Base-by-base conservation (phyloP, 2,329 filamentous ascomycete species). In the Curvularia eragrostidis region DNA sequence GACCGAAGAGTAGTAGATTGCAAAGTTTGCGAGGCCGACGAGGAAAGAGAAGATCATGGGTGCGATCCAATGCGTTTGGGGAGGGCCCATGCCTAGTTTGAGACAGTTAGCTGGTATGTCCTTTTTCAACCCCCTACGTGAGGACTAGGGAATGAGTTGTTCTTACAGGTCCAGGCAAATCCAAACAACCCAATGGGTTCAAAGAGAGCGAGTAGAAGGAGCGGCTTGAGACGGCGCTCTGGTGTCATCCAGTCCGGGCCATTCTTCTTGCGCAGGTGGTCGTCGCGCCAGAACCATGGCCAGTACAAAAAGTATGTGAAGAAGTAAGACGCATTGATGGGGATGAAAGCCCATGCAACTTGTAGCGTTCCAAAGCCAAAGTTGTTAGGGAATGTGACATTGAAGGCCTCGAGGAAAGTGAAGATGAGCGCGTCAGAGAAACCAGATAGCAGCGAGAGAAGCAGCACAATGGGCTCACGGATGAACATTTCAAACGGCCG, bases 401-500 rank as follows among this genome's bases (percentile, higher is more conserved):
- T 77, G 66, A 91, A 91, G 0, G 85, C 88, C 72, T 91, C 87
- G 49, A 91, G 86, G 71, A 89, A 90, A 76, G 89, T 90, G 79
- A 91, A 92, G 75, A 92, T 91, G 13, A 92, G 83, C 3, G 88
- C 88, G 56, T 92, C 89, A 3, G 85, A 87, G 79, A 92, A 92
- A 28, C 90, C 89, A 1, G 85, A 89, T 1, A 92, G 84, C 0
- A 91, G 83, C 1, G 89, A 91, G 6, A 91, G 80, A 23, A 84
- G 85, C 12, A 89, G 77, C 9, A 92, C 89, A 56, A 92, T 91
- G 6, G 89, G 89, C 75, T 92, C 89, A 1, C 85, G 88, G 26
- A 90, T 54, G 68, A 91, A 89, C 87, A 92, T 90, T 66, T 50
- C 89, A 81, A 73, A 91, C 0, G 67, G 66, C 5, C 68, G 65